Evolutionary conservation across 768 basidiomycete genomes (phyloP).

Genomic region (Lentinula sp.): DNA sequence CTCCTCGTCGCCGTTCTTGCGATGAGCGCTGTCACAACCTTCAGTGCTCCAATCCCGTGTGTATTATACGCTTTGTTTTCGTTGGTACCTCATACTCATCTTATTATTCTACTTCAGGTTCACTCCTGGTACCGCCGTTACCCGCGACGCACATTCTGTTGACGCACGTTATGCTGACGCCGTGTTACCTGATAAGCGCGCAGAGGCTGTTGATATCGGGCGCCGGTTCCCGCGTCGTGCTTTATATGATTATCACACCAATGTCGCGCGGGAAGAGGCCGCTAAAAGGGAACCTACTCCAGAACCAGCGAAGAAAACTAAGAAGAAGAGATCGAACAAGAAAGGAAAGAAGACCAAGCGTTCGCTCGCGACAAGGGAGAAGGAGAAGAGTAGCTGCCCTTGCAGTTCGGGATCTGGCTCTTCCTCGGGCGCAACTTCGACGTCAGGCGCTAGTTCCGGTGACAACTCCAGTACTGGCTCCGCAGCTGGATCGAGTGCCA

Average conservation of each 20-base stretch:
- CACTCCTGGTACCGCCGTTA: not conserved
- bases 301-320: not conserved
- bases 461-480: not conserved
- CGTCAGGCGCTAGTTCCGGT: not conserved
- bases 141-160: not conserved
- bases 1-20: slow-evolving; percentile 4
- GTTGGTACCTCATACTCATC: not conserved
- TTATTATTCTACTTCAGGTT: not conserved
- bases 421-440: not conserved
- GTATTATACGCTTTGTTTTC: not conserved
- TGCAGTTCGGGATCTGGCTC: not conserved
- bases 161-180: not conserved
- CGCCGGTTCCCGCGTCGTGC: not conserved
- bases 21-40: not conserved
- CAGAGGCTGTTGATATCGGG: not conserved
- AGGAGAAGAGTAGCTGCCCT: not conserved
- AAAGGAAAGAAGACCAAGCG: not conserved
- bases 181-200: not conserved
- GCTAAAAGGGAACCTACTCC: not conserved
- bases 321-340: not conserved
- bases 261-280: not conserved
- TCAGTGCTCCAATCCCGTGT: slow-evolving; percentile 3
- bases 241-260: not conserved
- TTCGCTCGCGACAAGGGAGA: not conserved
- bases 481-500: not conserved